Evolutionary conservation across 495 filamentous ascomycete genomes (phyloP).

Genomic region (Aspergillus panamensis): DNA sequence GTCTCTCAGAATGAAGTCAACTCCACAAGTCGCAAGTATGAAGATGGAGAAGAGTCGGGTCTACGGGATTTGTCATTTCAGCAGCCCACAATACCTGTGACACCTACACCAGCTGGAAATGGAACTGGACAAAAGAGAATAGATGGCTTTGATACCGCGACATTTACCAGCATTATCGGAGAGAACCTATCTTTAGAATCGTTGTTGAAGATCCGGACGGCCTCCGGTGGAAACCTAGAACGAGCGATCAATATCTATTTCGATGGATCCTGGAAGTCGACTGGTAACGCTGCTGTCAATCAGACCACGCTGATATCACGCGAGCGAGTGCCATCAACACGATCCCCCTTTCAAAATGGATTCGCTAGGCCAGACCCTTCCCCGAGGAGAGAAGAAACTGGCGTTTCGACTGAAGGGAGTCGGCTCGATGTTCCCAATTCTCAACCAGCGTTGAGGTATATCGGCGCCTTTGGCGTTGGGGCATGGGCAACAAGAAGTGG

Average conservation of each 20-base stretch:
- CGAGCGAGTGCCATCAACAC: conserved; percentile 14
- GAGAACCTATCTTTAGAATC: conserved; percentile 53
- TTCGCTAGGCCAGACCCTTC: background rate
- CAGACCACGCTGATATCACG: conserved; percentile 15
- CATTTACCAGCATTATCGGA: conserved; percentile 70
- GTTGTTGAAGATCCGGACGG: conserved; percentile 50
- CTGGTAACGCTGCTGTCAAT: conserved; percentile 13
- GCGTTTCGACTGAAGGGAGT: conserved; percentile 4
- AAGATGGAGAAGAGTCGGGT: background rate
- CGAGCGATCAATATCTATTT: conserved; percentile 81
- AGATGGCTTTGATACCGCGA: conserved; percentile 60
- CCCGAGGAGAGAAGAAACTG: background rate
- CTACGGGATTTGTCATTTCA: background rate
- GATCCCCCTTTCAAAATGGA: background rate
- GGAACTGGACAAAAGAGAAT: background rate
- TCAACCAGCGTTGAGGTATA: conserved; percentile 64
- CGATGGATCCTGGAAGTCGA: conserved; percentile 83
- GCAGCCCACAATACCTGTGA: background rate
- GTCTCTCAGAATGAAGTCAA: background rate
- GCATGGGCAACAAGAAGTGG: conserved; percentile 94
- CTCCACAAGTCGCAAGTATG: background rate
- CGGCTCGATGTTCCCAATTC: conserved; percentile 30
- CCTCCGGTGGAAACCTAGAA: conserved; percentile 61
- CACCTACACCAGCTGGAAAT: background rate
- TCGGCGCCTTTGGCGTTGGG: conserved; percentile 87